Evolutionary conservation across 2,329 filamentous ascomycete genomes (phyloP), one percentile per base, ranked within the genome.

Genomic region (Fusarium humuli): DNA sequence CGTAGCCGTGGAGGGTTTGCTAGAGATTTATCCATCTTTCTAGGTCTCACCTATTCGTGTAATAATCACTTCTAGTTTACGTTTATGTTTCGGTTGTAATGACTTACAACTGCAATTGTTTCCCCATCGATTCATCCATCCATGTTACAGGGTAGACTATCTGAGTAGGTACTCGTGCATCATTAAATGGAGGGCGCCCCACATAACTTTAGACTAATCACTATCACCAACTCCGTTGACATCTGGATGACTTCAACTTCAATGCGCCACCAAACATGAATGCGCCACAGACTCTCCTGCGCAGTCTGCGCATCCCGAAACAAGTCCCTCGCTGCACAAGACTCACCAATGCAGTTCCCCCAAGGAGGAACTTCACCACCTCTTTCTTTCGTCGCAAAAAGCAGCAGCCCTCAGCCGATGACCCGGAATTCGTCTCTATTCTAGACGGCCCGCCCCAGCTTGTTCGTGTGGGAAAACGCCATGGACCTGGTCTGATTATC

Each of bases 401-500:
- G 46, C 86, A 87, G 70, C 86, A 87, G 70, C 86, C 67, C 41
- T 50, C 88, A 32, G 91, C 87, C 74, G 93, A 97, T 75, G 88
- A 94, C 77, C 92, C 93, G 3, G 86, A 86, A 77, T 98, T 97
- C 83, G 86, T 89, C 64, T 97, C 94, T 10, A 90, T 97, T 70
- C 88, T 98, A 71, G 95, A 99, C 82, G 91, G 92, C 65, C 94
- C 95, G 2, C 89, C 94, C 0, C 87, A 88, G 72, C 88, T 98
- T 34, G 91, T 98, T 40, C 92, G 94, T 47, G 84, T 89, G 2
- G 90, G 92, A 52, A 87, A 88, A 73, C 84, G 81, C 40, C 94
- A 98, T 83, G 93, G 93, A 2, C 90, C 91, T 0, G 94, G 94
- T 0, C 85, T 97, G 12, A 89, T 96, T 37, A 85, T 97, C 65